Base-by-base conservation (phyloP, 495 filamentous ascomycete genomes). In the Staphylotrichum longicolle region DNA sequence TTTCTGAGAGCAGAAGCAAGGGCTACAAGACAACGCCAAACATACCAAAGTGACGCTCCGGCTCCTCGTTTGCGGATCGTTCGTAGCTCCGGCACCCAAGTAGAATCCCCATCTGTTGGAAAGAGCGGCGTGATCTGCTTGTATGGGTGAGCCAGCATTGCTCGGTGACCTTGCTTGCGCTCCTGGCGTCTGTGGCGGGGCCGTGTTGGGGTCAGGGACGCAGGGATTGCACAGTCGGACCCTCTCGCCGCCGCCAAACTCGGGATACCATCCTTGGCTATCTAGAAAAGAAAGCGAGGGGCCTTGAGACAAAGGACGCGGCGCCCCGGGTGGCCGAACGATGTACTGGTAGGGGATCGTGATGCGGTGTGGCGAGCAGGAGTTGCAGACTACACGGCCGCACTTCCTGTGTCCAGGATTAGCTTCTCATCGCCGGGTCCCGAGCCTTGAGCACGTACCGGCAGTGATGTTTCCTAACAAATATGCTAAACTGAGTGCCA, bases 161-260 rank as follows among this genome's bases (percentile, higher is more conserved):
- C 62, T 74, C 7, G 73, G 69, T 3, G 74, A 66, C 48, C 75
- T 67, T 8, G 70, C 59, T 55, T 72, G 72, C 46, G 33, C 60
- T 32, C 51, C 49, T 8, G 54, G 60, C 5, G 57, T 51, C 41
- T 73, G 74, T n/a, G 78, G 77, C 48, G 90, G 91, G 37, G 86
- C 82, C 14, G 82, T 88, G 65, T 94, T 95, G 3, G 92, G 92
- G 74, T 96, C 92, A 33, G 91, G 92, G 27, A 96, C 92, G 69
- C 92, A 97, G 2, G 92, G 92, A 69, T 97, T 96, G 80, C 92
- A 97, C 10, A 97, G 85, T 54, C 92, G 83, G 44, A 97, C 92
- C 75, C 91, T 85, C 69, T 92, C 90, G 10, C 92, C 91, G 46
- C 92, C 92, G 45, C 66, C 64, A 37, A 78, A 73, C 41, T 74